Evolutionary conservation across 352 stramenopile genomes (phyloP), one percentile per base, ranked within the genome.

Genomic region (Thalassiosira pacifica): DNA sequence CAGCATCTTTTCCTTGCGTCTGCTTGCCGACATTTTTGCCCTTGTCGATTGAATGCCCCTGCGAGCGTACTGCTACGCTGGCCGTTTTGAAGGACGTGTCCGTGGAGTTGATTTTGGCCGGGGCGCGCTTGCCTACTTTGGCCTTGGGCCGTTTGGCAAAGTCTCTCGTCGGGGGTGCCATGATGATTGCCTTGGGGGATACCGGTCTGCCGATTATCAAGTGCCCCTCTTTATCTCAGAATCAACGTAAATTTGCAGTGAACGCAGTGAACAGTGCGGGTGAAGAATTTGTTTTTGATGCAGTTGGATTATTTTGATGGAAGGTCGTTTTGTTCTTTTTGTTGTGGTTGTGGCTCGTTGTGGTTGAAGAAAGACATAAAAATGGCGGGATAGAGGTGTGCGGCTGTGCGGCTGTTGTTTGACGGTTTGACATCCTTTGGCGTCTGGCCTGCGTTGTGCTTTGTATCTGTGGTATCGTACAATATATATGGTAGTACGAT

Each of bases 51-150:
- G 66, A 74, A 8, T 64, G 34, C 0, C 42, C 68, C 74, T 91
- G 86, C n/a, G 78, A 80, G 52, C 73, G 77, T 5, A 91, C 78
- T 32, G 77, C 57, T 8, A 91, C 77, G 61, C 59, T 83, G 13
- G 90, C 88, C 24, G 91, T 85, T 68, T 89, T 86, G 75, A 96
- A 95, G 22, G 55, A 85, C 10, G 91, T 95, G 75, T 95, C 88
- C 24, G 93, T 96, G 40, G 88, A 52, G 86, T 95, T 96, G 5
- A 87, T 8, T 61, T 86, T 83, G 22, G 90, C 82, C 10, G 86
- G 77, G 16, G 89, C 90, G 61, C 86, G 85, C 73, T 95, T 95
- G 16, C 93, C 93, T 60, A 96, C 91, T 77, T 95, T 95, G 26
- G 93, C 90, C 81, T 93, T 93, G 31, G 91, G 61, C 11, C 90